Evolutionary conservation across 2,329 filamentous ascomycete species (phyloP).

Genomic region (Chaetomium sp.): DNA sequence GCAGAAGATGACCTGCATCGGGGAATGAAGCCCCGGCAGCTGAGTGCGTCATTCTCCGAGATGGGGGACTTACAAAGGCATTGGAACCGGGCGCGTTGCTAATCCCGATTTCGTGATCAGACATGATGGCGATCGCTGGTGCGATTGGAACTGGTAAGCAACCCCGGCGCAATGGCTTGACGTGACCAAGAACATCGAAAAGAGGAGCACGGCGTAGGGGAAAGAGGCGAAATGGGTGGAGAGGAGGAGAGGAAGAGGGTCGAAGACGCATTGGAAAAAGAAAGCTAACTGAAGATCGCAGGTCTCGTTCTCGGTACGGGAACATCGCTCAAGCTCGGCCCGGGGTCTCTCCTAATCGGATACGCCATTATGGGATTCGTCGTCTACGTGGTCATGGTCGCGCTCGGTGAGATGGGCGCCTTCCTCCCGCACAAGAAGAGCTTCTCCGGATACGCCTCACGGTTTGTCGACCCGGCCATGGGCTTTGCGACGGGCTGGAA

Average conservation of each 20-base stretch:
- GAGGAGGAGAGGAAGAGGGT: too few species aligned
- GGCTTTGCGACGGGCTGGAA: constrained; percentile 41
- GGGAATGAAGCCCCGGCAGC: constrained; percentile 28
- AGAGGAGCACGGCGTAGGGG: too few species aligned
- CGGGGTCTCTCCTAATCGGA: constrained; percentile 33
- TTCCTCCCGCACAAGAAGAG: constrained; percentile 57
- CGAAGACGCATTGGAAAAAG: not conserved
- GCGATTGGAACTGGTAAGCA: constrained; percentile 30
- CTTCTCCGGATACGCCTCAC: constrained; percentile 58
- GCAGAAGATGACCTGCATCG: constrained; percentile 26
- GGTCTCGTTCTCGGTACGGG: constrained; percentile 47
- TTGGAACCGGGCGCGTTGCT: not conserved
- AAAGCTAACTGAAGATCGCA: constrained; percentile 1
- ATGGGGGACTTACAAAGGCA: not conserved
- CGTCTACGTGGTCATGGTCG: constrained; percentile 57
- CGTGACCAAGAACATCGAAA: too few species aligned
- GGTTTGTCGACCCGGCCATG: constrained; percentile 50
- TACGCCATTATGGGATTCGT: constrained; percentile 41
- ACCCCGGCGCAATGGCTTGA: not conserved
- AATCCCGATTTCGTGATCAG: not conserved
- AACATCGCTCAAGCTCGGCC: constrained; percentile 42
- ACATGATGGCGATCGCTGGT: constrained; percentile 35
- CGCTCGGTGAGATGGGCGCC: constrained; percentile 63
- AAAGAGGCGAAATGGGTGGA: too few species aligned
- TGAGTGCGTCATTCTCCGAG: constrained; percentile 18